A percentile compares a stretch with the other conserved stretches of the same genome.
Evolutionary conservation across 805 yeast genomes (phyloP).

Genomic region (Saccharomycopsis sp.): DNA sequence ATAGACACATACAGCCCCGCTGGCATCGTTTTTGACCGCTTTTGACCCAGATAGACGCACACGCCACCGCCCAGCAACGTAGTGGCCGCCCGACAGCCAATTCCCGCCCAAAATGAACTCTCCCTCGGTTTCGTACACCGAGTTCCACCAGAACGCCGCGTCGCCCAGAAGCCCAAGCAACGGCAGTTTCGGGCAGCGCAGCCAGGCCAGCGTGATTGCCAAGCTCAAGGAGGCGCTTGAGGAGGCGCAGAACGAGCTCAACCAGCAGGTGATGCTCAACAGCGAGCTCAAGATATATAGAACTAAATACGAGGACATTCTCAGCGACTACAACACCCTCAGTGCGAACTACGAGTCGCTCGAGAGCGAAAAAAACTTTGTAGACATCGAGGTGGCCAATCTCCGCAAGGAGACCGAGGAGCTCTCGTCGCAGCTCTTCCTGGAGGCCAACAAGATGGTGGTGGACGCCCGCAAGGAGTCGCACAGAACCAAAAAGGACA

Average conservation of each 20-base stretch:
- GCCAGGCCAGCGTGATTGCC: slow-evolving; percentile 8
- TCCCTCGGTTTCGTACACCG: not conserved
- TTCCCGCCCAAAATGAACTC: too few species aligned
- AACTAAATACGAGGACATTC: slow-evolving; percentile 16
- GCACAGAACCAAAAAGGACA: slow-evolving; percentile 50
- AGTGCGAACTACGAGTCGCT: slow-evolving; percentile 12
- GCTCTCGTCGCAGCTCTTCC: slow-evolving; percentile 65
- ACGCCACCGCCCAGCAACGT: too few species aligned
- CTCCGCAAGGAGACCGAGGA: slow-evolving; percentile 75
- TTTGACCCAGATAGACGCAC: too few species aligned
- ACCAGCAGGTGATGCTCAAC: slow-evolving; percentile 17
- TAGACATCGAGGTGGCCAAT: slow-evolving; percentile 41
- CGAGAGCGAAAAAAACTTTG: slow-evolving; percentile 18
- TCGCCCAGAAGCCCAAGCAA: not conserved
- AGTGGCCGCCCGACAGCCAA: too few species aligned
- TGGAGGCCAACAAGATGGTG: slow-evolving; percentile 82
- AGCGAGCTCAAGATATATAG: slow-evolving; percentile 18
- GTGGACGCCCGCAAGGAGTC: slow-evolving; percentile 68
- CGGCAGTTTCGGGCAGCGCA: not conserved
- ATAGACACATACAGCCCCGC: too few species aligned
- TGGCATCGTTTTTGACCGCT: too few species aligned
- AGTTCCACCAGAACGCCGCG: not conserved
- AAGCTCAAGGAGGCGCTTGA: slow-evolving; percentile 13
- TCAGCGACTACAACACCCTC: slow-evolving; percentile 12
- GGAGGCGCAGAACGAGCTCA: slow-evolving; percentile 19